phyloP scores from a whole-genome alignment of 31 red algal species.

The Asparagopsis taxiformis region DNA sequence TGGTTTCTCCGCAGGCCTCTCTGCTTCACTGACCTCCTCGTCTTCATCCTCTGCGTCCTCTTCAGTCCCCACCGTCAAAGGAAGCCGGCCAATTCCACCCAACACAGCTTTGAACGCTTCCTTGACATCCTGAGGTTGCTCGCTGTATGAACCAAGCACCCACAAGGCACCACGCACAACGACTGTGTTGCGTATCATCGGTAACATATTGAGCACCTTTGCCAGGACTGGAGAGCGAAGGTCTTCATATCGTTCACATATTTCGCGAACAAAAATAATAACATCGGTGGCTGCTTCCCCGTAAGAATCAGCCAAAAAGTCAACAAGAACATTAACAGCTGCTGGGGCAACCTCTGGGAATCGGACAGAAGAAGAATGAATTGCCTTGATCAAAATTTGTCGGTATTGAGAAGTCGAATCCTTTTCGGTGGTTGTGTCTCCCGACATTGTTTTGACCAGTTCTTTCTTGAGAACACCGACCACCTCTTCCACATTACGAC shows the following conservation, averaged over 20 bases:
- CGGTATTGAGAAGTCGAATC: constrained; percentile 54
- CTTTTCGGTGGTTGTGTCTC: constrained; percentile 21
- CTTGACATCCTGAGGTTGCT: constrained; percentile 59
- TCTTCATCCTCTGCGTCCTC: constrained; percentile 30
- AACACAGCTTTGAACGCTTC: constrained; percentile 79
- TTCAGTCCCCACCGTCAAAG: constrained; percentile 28
- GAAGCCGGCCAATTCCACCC: constrained; percentile 59
- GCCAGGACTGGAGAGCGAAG: constrained; percentile 60
- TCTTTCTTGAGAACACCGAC: constrained; percentile 79
- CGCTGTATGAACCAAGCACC: constrained; percentile 88
- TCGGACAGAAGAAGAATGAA: constrained; percentile 69
- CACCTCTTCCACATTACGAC: constrained; percentile 89
- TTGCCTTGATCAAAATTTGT: constrained; percentile 70
- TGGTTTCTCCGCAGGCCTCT: constrained; percentile 9
- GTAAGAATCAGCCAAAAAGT: constrained; percentile 75
- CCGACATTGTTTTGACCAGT: constrained; percentile 49
- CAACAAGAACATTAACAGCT: constrained; percentile 58
- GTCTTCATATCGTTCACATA: constrained; percentile 54
- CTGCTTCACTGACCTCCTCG: constrained; percentile 29
- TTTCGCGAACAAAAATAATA: constrained; percentile 71
- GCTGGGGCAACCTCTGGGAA: constrained; percentile 74
- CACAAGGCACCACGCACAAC: constrained; percentile 80
- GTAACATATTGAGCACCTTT: constrained; percentile 45
- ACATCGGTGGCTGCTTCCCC: constrained; percentile 76
- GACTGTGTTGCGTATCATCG: constrained; percentile 25